Evolutionary conservation across 345 rosid genomes (phyloP).

Genomic region (Alliaria petiolata): DNA sequence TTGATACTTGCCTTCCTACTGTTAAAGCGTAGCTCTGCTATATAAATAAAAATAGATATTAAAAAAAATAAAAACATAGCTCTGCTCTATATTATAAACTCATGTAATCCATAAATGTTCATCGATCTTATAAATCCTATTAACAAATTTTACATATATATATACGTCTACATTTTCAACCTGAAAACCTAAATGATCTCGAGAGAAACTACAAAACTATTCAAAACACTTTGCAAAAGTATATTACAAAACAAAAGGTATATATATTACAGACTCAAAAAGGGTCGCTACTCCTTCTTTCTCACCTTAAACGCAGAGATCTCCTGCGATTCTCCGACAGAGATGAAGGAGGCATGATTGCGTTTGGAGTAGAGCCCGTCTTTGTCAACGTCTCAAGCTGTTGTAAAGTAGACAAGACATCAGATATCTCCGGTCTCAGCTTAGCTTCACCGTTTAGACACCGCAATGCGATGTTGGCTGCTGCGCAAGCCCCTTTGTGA

Average conservation of each 20-base stretch:
- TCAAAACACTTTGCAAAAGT: too few relatives aligned
- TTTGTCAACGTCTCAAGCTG: slow-evolving; percentile 1
- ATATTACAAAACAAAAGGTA: too few relatives aligned
- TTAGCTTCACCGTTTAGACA: slow-evolving; percentile 53
- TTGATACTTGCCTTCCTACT: too few relatives aligned
- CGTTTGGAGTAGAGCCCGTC: neutral
- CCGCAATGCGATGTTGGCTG: slow-evolving; percentile 48
- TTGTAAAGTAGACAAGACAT: slow-evolving; percentile 46
- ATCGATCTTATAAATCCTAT: neutral
- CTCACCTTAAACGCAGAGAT: neutral
- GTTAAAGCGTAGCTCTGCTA: too few relatives aligned
- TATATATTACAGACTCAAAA: slow-evolving; percentile 11
- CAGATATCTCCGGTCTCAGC: slow-evolving; percentile 55
- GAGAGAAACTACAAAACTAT: too few relatives aligned
- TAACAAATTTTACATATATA: neutral
- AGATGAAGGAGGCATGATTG: slow-evolving; percentile 18
- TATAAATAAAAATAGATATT: too few relatives aligned
- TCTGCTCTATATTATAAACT: neutral
- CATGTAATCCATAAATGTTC: neutral
- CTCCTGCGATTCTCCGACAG: neutral
- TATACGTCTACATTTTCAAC: neutral
- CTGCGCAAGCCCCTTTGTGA: slow-evolving; percentile 49
- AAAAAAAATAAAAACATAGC: too few relatives aligned
- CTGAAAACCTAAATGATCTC: neutral
- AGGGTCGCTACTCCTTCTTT: neutral